These are phyloP conservation scores for Mayamaea pseudoterrestris DNA, from an alignment of 108 stramenopile species.

Conservation along the genomic window DNA sequence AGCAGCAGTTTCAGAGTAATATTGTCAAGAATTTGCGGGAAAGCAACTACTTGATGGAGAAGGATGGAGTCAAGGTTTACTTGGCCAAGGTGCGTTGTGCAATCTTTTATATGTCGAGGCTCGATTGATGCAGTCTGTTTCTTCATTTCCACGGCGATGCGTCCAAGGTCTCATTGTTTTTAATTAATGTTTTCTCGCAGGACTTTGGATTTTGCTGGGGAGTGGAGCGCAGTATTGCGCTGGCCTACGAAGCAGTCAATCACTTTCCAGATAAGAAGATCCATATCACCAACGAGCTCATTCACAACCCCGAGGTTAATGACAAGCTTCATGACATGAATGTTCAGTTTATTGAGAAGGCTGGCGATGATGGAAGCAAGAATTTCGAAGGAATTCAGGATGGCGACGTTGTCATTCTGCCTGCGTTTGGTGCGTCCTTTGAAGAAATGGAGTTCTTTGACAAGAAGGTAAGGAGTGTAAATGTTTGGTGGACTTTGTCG, in stretches of 20 bases:
- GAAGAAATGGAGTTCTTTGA: conserved; percentile 85
- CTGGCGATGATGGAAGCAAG: conserved; percentile 49
- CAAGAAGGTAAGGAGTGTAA: conserved; percentile 31
- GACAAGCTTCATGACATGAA: conserved; percentile 81
- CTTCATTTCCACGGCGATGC: neutral
- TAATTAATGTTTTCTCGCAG: neutral
- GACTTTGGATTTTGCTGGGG: conserved; percentile 75
- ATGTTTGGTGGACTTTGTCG: too few species aligned
- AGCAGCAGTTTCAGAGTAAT: conserved; percentile 50
- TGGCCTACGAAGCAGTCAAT: conserved; percentile 85
- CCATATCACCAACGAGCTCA: conserved; percentile 95
- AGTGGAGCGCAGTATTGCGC: conserved; percentile 83
- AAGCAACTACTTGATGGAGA: conserved; percentile 54
- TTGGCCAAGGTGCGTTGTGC: conserved; percentile 40
- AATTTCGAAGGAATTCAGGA: conserved; percentile 66
- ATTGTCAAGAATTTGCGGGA: conserved; percentile 64
- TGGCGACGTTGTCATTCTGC: conserved; percentile 92
- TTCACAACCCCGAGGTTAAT: conserved; percentile 96
- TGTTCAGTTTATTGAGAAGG: conserved; percentile 82
- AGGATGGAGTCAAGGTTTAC: conserved; percentile 69
- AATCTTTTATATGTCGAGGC: neutral
- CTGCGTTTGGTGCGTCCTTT: conserved; percentile 91
- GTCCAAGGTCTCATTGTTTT: neutral
- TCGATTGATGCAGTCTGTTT: neutral
- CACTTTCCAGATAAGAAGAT: conserved; percentile 79